A percentile compares a stretch with the other conserved stretches of the same genome.
Evolutionary conservation across 176 grass and related monocot species (phyloP).

Genomic region (Musa schizocarpa): DNA sequence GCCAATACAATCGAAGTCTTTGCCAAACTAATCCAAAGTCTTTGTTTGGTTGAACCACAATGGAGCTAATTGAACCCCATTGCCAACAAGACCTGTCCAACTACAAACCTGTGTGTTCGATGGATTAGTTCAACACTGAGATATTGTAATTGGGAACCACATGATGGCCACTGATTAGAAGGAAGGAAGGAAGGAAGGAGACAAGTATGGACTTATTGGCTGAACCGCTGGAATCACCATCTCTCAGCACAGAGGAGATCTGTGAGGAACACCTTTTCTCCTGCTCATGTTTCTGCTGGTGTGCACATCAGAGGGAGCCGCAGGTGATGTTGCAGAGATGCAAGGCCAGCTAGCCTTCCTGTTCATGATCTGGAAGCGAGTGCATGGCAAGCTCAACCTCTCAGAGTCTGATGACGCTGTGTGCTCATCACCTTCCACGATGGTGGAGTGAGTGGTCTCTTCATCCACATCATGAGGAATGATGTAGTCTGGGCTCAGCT

Average conservation of each 20-base stretch:
- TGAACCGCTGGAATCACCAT: too few species aligned
- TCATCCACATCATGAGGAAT: slow-evolving; percentile 85
- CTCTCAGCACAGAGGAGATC: slow-evolving; percentile 79
- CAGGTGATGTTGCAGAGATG: slow-evolving; percentile 64
- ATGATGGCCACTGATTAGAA: too few species aligned
- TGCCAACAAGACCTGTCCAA: too few species aligned
- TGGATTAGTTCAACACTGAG: too few species aligned
- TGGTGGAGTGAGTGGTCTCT: slow-evolving; percentile 85
- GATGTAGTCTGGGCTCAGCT: slow-evolving; percentile 94
- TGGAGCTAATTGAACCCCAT: too few species aligned
- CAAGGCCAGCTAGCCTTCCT: slow-evolving; percentile 70
- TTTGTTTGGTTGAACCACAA: too few species aligned
- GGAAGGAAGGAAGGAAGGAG: too few species aligned
- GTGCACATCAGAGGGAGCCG: slow-evolving; percentile 57
- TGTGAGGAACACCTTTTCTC: slow-evolving; percentile 84
- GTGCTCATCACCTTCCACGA: slow-evolving; percentile 73
- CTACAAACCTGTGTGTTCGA: too few species aligned
- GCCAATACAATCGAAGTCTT: too few species aligned
- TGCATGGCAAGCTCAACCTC: slow-evolving; percentile 48
- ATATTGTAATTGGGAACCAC: too few species aligned
- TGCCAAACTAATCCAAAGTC: too few species aligned
- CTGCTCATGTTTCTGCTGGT: slow-evolving; percentile 85
- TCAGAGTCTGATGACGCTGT: slow-evolving; percentile 80
- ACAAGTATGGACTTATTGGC: too few species aligned
- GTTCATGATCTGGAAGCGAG: slow-evolving; percentile 47